Evolutionary conservation across 371 early-diverging fungal species (phyloP), one percentile per base, ranked within the genome.

Genomic region (Zychaea mexicana): DNA sequence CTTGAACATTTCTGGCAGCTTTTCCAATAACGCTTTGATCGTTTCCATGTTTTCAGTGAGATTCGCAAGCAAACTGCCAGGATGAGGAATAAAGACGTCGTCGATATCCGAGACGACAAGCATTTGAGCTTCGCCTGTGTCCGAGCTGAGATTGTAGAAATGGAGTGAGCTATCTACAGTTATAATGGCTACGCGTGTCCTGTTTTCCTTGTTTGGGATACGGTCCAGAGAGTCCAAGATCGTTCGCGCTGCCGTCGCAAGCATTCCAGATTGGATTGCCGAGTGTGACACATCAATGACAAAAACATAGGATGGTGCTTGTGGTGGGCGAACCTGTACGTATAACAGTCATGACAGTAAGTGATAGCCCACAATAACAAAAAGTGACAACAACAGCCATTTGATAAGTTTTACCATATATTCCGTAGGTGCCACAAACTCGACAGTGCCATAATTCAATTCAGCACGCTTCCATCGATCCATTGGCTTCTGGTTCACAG

Each of bases 231-330:
- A 83, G 26, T 92, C 91, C 65, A 92, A 68, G 64, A 97, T 91
- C 12, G 94, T 88, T 47, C 88, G 85, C 9, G 93, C 91, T 6
- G 92, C 94, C 2, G 85, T 85, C 6, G 87, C 88, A 1, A 91
- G 72, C 80, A 87, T 86, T 10, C 89, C 84, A 3, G 90, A 87
- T 75, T 93, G 92, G 12, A 96, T 86, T 12, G 97, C 88, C 12
- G 91, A 83, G 66, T 88, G 91, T 2, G 95, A 94, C 0, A 97
- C 96, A 75, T 98, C 98, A 52, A 98, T 91, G 21, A 98, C 82
- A 75, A 98, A 97, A 52, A 96, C 75, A 64, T 90, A 90, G 7
- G 96, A 94, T 33, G 95, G 92, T 21, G 98, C 96, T 77, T 96
- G 96, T 38, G 98, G 98, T 17, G 98, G 96, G 7, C 91, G 88